phyloP scores from a whole-genome alignment of 177 flowering plant genomes.

The Vitis hybrid region DNA sequence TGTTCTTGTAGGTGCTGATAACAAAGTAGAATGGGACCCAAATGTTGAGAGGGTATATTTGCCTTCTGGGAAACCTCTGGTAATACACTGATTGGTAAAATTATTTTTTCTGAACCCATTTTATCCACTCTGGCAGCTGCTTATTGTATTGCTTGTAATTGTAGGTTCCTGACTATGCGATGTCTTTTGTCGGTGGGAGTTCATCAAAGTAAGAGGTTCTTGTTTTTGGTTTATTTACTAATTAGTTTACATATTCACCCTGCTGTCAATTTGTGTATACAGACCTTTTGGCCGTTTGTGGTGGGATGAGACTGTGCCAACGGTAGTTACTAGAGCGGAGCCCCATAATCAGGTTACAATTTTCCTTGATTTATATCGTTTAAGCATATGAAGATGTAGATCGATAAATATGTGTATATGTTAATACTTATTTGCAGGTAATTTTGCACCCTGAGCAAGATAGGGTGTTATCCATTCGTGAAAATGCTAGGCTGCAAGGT shows the following conservation, averaged over 20 bases:
- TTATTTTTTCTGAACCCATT: too few species aligned
- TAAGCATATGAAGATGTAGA: not conserved
- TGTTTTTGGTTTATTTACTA: not conserved
- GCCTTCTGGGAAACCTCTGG: slow-evolving; percentile 74
- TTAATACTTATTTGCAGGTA: slow-evolving; percentile 20
- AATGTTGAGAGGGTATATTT: slow-evolving; percentile 37
- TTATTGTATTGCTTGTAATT: not conserved
- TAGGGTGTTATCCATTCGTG: slow-evolving; percentile 73
- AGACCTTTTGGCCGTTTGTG: slow-evolving; percentile 85
- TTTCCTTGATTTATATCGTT: not conserved
- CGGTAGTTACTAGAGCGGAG: slow-evolving; percentile 86
- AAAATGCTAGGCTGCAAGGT: slow-evolving; percentile 87
- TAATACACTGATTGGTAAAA: slow-evolving; percentile 14
- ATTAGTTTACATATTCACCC: not conserved
- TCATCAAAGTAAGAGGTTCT: slow-evolving; percentile 56
- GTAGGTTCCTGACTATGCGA: slow-evolving; percentile 73
- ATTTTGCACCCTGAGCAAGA: slow-evolving; percentile 75
- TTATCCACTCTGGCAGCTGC: not conserved
- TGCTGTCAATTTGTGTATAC: not conserved
- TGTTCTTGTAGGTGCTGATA: slow-evolving; percentile 48
- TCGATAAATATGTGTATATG: too few species aligned
- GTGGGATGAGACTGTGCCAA: slow-evolving; percentile 90
- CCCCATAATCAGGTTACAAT: slow-evolving; percentile 83
- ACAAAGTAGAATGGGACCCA: slow-evolving; percentile 63
- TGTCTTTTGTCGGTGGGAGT: slow-evolving; percentile 45